Percentiles rank a stretch among this genome's conserved stretches.
Conservation (phyloP, 2,329 filamentous ascomycete species). For the Neospermospora avenae region DNA sequence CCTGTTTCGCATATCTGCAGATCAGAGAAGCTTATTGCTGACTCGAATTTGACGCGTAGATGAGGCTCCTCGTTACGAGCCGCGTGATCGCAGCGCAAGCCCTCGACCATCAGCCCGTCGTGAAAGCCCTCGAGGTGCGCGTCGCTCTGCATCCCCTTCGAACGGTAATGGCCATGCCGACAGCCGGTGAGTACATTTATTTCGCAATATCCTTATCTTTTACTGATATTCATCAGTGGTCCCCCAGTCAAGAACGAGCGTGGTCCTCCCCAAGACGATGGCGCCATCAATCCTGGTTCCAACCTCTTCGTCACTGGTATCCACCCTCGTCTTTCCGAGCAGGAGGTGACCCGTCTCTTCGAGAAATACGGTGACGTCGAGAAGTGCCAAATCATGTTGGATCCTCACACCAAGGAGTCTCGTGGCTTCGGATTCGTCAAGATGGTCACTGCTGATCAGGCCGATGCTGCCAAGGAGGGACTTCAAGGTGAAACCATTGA, state of each 20-base stretch:
- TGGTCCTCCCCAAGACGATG: constrained; percentile 60
- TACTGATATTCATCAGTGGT: constrained; percentile 27
- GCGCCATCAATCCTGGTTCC: constrained; percentile 86
- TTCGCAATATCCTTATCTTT: neutral
- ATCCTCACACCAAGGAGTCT: constrained; percentile 97
- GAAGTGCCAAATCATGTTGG: constrained; percentile 99
- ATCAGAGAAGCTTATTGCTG: constrained; percentile 15
- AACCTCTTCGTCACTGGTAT: constrained; percentile 99
- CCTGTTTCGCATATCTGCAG: neutral
- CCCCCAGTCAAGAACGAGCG: constrained; percentile 52
- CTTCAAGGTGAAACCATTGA: constrained; percentile 94
- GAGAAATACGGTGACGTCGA: constrained; percentile 99
- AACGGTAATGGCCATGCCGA: constrained; percentile 48
- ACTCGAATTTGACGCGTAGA: constrained; percentile 42
- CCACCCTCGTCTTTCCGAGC: constrained; percentile 84
- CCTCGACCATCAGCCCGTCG: neutral
- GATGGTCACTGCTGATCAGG: constrained; percentile 93
- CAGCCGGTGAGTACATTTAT: constrained; percentile 40
- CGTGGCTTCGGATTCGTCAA: constrained; percentile 99
- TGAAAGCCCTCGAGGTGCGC: constrained; percentile 47
- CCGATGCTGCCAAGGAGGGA: constrained; percentile 94
- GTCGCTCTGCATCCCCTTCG: constrained; percentile 58
- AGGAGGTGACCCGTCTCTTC: constrained; percentile 90
- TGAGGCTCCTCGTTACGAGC: constrained; percentile 61
- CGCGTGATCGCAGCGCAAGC: constrained; percentile 48